Conservation (phyloP, 306 rosid species). For the Rosa persica region DNA sequence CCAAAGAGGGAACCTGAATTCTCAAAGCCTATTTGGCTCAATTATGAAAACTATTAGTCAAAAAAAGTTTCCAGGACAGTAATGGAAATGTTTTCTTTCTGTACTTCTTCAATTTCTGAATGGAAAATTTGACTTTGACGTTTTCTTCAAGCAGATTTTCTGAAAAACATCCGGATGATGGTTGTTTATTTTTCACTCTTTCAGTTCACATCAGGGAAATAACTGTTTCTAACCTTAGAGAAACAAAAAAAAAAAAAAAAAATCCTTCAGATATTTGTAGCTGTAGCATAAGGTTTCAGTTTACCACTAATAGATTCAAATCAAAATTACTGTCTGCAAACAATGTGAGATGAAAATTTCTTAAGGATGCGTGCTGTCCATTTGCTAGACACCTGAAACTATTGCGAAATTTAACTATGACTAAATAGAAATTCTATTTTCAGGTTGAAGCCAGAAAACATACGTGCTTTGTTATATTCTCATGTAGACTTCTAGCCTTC, state of each 20-base stretch:
- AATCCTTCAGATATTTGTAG: background rate
- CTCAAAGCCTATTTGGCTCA: background rate
- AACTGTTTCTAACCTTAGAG: background rate
- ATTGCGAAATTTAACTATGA: background rate
- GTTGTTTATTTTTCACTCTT: background rate
- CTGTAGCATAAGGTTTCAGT: background rate
- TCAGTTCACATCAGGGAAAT: background rate
- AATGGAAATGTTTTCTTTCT: background rate
- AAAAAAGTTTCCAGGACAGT: background rate
- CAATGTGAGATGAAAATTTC: background rate
- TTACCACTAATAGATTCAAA: background rate
- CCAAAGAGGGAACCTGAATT: background rate
- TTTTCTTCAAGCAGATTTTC: background rate
- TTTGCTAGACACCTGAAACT: background rate
- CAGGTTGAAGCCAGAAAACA: conserved; percentile 16
- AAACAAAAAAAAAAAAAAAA: background rate
- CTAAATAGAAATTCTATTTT: background rate
- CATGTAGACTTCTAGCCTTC: conserved; percentile 69
- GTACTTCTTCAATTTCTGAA: background rate
- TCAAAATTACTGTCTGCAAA: background rate
- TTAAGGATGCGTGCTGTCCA: background rate
- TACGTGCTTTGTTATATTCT: conserved; percentile 72
- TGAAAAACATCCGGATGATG: background rate
- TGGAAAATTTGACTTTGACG: background rate
- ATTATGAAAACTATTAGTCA: background rate